Percentiles rank a stretch among this genome's conserved stretches.
These are phyloP conservation scores for Penicillium canariense DNA, from an alignment of 495 filamentous ascomycete species.

Conservation along the genomic window DNA sequence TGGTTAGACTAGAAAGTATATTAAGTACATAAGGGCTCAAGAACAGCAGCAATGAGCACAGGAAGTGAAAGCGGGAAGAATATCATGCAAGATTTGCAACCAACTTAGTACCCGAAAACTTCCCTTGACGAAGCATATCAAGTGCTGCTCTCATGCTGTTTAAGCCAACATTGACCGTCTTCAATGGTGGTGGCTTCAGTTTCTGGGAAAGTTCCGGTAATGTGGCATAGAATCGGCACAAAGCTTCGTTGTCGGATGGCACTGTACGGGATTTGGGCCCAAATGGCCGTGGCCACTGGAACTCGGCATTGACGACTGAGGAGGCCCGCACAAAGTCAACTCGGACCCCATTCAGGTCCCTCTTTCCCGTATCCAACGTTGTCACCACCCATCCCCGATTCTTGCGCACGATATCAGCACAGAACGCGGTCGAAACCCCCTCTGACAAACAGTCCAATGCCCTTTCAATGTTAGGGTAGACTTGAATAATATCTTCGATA, in stretches of 20 bases:
- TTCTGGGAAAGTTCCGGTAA: conserved; percentile 1
- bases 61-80: background rate
- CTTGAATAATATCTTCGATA: conserved; percentile 6
- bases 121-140: conserved; percentile 17
- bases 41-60: background rate
- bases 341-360: conserved; percentile 6
- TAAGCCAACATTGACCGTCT: conserved; percentile 6
- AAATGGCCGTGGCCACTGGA: conserved; percentile 19
- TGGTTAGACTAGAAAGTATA: background rate
- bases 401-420: conserved; percentile 12
- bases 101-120: conserved; percentile 17
- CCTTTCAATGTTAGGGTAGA: conserved; percentile 15
- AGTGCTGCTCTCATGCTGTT: conserved; percentile 10
- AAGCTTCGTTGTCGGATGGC: conserved; percentile 12
- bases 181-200: conserved; percentile 16
- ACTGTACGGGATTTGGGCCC: conserved; percentile 18
- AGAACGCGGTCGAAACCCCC: conserved; percentile 19
- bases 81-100: background rate
- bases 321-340: conserved; percentile 19
- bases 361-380: conserved; percentile 12
- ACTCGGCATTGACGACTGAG: conserved; percentile 16
- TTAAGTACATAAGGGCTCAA: background rate
- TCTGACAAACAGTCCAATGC: conserved; percentile 28
- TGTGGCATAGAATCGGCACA: conserved; percentile 14
- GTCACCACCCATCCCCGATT: conserved; percentile 19